Evolutionary conservation across 202 grass and related monocot species (phyloP).

Genomic region (Musa balbisiana): DNA sequence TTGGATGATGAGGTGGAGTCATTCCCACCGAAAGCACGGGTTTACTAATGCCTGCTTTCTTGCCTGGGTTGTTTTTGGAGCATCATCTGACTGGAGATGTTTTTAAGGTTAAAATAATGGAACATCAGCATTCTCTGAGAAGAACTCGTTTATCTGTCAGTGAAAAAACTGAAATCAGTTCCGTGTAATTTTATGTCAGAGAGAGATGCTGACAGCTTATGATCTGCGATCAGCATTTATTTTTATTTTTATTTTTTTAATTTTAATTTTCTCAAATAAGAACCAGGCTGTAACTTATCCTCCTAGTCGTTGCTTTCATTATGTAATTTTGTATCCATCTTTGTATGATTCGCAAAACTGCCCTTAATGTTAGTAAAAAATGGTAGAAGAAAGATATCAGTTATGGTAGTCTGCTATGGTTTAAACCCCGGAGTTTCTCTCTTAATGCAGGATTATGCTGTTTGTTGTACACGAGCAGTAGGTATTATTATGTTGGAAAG

Average conservation of each 20-base stretch:
- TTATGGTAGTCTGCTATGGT: too few relatives aligned
- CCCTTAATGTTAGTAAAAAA: too few relatives aligned
- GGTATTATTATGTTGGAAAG: too few relatives aligned
- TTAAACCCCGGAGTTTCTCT: too few relatives aligned
- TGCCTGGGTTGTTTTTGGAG: background rate
- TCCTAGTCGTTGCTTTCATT: too few relatives aligned
- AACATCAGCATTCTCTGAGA: background rate
- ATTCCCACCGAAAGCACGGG: conserved; percentile 64
- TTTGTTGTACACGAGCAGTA: too few relatives aligned
- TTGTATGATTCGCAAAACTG: too few relatives aligned
- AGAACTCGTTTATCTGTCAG: background rate
- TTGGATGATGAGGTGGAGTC: conserved; percentile 55
- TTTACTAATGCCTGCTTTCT: conserved; percentile 32
- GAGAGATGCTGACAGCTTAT: background rate
- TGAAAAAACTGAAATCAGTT: background rate
- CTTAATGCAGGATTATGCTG: too few relatives aligned
- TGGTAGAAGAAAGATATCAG: too few relatives aligned
- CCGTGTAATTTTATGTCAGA: background rate
- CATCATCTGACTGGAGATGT: background rate
- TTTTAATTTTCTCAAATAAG: background rate
- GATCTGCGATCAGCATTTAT: background rate
- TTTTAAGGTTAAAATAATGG: background rate
- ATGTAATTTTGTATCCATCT: too few relatives aligned
- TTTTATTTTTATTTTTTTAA: too few relatives aligned
- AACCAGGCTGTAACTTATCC: background rate